Evolutionary conservation across 352 stramenopile genomes (phyloP), one percentile per base, ranked within the genome.

Genomic region (Aphanomyces astaci): DNA sequence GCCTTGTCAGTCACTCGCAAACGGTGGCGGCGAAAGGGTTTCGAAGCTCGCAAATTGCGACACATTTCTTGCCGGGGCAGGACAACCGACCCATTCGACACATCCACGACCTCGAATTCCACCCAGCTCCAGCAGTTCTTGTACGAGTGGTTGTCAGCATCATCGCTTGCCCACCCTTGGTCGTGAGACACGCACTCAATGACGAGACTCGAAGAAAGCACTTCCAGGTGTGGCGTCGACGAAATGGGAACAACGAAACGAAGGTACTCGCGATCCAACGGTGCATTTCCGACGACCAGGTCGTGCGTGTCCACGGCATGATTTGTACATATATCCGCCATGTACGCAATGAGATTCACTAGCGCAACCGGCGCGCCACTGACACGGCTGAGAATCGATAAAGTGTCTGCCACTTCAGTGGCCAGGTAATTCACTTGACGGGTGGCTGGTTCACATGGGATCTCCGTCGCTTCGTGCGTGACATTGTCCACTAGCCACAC

Each of bases 181-280:
- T 65, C 56, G 39, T 65, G 56, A 3, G 56, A 65, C 7, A 48
- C 39, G 40, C 56, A 65, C 30, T 65, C 56, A 32, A 65, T 52
- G 3, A 30, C 19, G 0, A 65, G 56, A n/a, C n/a, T n/a, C n/a
- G n/a, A n/a, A n/a, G n/a, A n/a, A n/a, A n/a, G n/a, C n/a, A n/a
- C n/a, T n/a, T n/a, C n/a, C n/a, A n/a, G n/a, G n/a, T n/a, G n/a
- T n/a, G n/a, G n/a, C n/a, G n/a, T n/a, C n/a, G n/a, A n/a, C n/a
- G n/a, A n/a, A n/a, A n/a, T n/a, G n/a, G n/a, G n/a, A n/a, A n/a
- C n/a, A n/a, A n/a, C n/a, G n/a, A n/a, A n/a, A n/a, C n/a, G n/a
- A n/a, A n/a, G n/a, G n/a, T n/a, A n/a, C n/a, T n/a, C n/a, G n/a
- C n/a, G n/a, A n/a, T n/a, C n/a, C n/a, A n/a, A n/a, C n/a, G n/a